These are phyloP conservation scores for Chrysochromulina parva DNA, from an alignment of 78 protist species.

Conservation along the genomic window DNA sequence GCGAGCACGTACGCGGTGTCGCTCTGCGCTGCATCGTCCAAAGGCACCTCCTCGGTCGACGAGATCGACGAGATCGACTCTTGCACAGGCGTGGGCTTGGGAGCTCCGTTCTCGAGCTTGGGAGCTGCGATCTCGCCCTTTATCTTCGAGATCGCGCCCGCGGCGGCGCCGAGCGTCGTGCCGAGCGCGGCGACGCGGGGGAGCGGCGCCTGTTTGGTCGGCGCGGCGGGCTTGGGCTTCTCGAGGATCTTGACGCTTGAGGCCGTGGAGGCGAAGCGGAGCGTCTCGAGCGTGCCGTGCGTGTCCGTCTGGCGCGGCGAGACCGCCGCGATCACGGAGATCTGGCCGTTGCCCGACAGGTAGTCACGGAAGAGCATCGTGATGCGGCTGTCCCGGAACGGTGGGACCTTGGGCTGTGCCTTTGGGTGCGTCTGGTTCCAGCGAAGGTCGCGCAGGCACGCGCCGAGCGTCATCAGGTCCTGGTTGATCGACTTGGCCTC, in stretches of 20 bases:
- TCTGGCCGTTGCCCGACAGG: neutral
- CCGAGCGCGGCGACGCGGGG: neutral
- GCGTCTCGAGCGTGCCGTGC: neutral
- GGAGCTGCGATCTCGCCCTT: neutral
- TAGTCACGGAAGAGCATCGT: slow-evolving; percentile 20
- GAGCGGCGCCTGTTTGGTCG: neutral
- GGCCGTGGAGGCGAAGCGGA: neutral
- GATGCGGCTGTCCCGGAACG: neutral
- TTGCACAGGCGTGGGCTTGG: no score
- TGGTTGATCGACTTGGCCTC: slow-evolving; percentile 23
- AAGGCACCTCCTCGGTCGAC: no score
- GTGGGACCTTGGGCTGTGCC: neutral
- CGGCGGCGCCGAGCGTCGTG: neutral
- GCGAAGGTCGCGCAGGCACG: neutral
- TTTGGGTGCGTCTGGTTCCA: neutral
- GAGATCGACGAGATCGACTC: no score
- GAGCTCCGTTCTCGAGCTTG: no score
- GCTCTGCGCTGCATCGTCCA: no score
- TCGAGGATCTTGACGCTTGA: neutral
- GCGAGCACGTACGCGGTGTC: no score
- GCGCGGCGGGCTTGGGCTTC: neutral
- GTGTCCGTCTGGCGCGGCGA: neutral
- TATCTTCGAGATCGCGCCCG: no score
- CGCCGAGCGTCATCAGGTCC: neutral
- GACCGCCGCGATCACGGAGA: slow-evolving; percentile 4